A percentile compares a stretch with the other conserved stretches of the same genome.
Evolutionary conservation across 2,329 filamentous ascomycete genomes (phyloP).

Genomic region (Pseudopyricularia cyperi): DNA sequence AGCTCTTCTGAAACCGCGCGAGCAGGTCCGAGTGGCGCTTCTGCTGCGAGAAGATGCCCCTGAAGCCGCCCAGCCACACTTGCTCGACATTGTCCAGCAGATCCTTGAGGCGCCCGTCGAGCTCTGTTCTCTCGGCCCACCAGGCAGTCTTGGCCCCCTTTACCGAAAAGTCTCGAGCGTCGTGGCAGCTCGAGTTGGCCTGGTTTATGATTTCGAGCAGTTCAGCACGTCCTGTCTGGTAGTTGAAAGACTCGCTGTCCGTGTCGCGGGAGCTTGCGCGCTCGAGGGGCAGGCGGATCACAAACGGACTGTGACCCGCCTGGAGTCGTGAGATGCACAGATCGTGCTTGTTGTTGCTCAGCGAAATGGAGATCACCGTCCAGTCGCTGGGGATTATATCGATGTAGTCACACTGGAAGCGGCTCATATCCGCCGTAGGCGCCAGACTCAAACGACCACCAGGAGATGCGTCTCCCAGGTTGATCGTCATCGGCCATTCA

Average conservation of each 20-base stretch:
- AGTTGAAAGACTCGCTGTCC: constrained; percentile 69
- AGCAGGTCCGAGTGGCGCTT: constrained; percentile 49
- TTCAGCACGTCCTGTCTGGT: constrained; percentile 65
- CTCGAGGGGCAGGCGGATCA: constrained; percentile 74
- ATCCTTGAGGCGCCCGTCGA: constrained; percentile 66
- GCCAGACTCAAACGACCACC: neutral
- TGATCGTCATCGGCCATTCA: constrained; percentile 21
- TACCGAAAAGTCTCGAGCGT: constrained; percentile 53
- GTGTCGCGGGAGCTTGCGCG: constrained; percentile 69
- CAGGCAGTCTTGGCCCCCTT: constrained; percentile 70
- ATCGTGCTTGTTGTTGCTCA: constrained; percentile 73
- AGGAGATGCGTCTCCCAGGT: constrained; percentile 2
- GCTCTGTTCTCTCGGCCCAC: constrained; percentile 75
- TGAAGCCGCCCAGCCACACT: constrained; percentile 91
- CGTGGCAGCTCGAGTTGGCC: constrained; percentile 75
- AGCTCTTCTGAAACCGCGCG: constrained; percentile 61
- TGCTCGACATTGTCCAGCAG: constrained; percentile 79
- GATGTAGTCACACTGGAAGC: constrained; percentile 69
- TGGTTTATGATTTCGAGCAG: constrained; percentile 69
- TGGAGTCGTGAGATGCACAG: constrained; percentile 81
- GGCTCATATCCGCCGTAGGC: constrained; percentile 29
- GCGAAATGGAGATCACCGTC: constrained; percentile 73
- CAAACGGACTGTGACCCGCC: constrained; percentile 63
- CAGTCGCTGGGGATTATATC: constrained; percentile 74
- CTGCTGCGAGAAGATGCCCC: constrained; percentile 74